These are phyloP conservation scores for Phragmites australis DNA, from an alignment of 176 grass and related monocot species.

Conservation along the genomic window DNA sequence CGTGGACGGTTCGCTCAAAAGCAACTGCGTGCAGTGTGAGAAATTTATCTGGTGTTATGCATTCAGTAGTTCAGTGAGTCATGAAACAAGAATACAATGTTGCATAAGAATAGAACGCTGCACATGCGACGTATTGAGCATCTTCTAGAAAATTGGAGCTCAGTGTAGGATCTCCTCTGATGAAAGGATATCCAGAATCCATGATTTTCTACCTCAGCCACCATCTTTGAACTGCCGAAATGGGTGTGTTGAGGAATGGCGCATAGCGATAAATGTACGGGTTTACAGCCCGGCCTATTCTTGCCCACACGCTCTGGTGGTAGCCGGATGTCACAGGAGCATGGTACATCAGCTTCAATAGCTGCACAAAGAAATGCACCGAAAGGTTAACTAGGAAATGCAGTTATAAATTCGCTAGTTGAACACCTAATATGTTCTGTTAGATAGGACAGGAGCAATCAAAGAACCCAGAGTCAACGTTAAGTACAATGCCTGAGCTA, in stretches of 20 bases:
- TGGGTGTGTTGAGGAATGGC: conserved; percentile 68
- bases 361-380: conserved; percentile 45
- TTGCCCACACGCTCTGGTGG: conserved; percentile 82
- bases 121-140: background rate
- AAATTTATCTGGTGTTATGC: conserved; percentile 8
- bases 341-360: conserved; percentile 92
- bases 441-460: background rate
- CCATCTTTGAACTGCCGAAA: conserved; percentile 83
- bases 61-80: conserved; percentile 9
- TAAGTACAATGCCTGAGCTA: background rate
- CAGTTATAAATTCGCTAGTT: conserved; percentile 18
- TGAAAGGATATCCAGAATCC: background rate
- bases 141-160: conserved; percentile 5
- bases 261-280: conserved; percentile 66
- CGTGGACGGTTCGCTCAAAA: background rate
- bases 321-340: conserved; percentile 69
- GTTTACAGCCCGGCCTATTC: conserved; percentile 62
- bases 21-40: background rate
- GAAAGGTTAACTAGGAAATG: conserved; percentile 12
- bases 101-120: conserved; percentile 27
- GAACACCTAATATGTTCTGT: background rate
- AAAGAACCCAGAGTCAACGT: background rate
- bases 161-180: background rate
- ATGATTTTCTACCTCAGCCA: conserved; percentile 71
- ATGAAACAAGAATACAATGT: conserved; percentile 13